A percentile compares a stretch with the other conserved stretches of the same genome.
phyloP scores from a whole-genome alignment of 345 rosid species.

The Excoecaria cochinchinensis region DNA sequence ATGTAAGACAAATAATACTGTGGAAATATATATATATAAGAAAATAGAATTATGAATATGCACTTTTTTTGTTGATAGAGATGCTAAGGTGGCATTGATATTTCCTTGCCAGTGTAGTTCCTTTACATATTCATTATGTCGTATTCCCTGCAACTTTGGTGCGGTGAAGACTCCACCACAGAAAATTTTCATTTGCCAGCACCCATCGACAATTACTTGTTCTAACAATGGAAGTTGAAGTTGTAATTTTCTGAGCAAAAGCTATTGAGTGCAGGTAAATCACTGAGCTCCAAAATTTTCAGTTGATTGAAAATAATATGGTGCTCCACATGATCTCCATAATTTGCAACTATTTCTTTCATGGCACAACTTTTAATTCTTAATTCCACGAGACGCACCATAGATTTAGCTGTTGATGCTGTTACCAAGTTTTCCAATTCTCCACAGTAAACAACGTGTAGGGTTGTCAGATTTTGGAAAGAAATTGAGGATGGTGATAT shows the following conservation, averaged over 20 bases:
- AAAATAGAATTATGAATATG: no score
- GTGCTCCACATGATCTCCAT: neutral
- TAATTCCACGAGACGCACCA: constrained; percentile 14
- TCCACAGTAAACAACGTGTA: neutral
- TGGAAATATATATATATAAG: no score
- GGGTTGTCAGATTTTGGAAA: constrained; percentile 12
- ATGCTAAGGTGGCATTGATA: neutral
- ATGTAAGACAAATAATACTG: no score
- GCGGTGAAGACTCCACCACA: neutral
- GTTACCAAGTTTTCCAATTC: constrained; percentile 6
- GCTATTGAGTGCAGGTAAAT: constrained; percentile 2
- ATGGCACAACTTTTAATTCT: constrained; percentile 12
- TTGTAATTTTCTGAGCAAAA: neutral
- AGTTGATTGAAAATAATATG: constrained; percentile 11
- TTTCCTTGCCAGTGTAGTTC: neutral
- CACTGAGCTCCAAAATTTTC: neutral
- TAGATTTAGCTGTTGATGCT: constrained; percentile 15
- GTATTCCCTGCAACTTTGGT: neutral
- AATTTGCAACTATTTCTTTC: constrained; percentile 6
- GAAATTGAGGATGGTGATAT: constrained; percentile 10
- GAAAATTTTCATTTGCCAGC: neutral
- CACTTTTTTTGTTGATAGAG: no score
- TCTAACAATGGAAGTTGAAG: neutral
- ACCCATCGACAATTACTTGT: neutral
- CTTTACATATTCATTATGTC: accelerated